Percentiles rank a stretch among this genome's conserved stretches.
These are phyloP conservation scores for Nitzschia inconspicua DNA, from an alignment of 108 stramenopile genomes.

Conservation along the genomic window DNA sequence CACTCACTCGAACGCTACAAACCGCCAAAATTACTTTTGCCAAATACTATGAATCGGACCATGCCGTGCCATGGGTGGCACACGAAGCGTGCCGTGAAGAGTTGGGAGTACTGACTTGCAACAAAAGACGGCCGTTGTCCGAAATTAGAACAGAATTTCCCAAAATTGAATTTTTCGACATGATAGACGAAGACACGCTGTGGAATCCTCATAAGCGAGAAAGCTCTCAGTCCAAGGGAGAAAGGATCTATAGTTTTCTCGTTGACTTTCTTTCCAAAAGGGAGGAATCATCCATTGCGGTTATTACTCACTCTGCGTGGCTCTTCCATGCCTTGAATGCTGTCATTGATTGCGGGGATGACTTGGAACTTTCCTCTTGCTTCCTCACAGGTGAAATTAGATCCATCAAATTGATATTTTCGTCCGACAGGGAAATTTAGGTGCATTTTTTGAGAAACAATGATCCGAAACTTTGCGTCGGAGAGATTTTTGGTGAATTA, in stretches of 20 bases:
- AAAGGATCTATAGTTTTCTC: conserved; percentile 56
- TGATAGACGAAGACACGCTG: conserved; percentile 43
- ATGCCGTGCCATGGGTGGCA: conserved; percentile 47
- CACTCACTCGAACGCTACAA: conserved; percentile 49
- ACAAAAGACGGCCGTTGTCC: conserved; percentile 44
- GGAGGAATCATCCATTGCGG: conserved; percentile 52
- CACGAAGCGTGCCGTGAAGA: conserved; percentile 72
- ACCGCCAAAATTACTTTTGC: conserved; percentile 52
- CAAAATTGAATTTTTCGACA: conserved; percentile 39
- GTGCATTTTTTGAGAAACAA: too few species aligned
- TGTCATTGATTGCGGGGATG: conserved; percentile 44
- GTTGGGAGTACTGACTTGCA: conserved; percentile 50
- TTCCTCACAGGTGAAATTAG: conserved; percentile 58
- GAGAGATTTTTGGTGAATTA: too few species aligned
- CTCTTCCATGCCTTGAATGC: conserved; percentile 57
- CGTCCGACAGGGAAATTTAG: too few species aligned
- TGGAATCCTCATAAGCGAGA: conserved; percentile 36
- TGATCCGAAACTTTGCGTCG: too few species aligned
- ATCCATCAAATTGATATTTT: conserved; percentile 51
- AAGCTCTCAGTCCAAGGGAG: conserved; percentile 27
- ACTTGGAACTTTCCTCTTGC: conserved; percentile 42
- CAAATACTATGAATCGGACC: conserved; percentile 3
- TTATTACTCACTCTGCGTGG: conserved; percentile 62
- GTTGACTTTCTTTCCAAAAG: conserved; percentile 40
- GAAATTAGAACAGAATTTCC: conserved; percentile 45